These are phyloP conservation scores for Yarrowia sp. DNA, from an alignment of 805 yeast genomes.

Conservation along the genomic window DNA sequence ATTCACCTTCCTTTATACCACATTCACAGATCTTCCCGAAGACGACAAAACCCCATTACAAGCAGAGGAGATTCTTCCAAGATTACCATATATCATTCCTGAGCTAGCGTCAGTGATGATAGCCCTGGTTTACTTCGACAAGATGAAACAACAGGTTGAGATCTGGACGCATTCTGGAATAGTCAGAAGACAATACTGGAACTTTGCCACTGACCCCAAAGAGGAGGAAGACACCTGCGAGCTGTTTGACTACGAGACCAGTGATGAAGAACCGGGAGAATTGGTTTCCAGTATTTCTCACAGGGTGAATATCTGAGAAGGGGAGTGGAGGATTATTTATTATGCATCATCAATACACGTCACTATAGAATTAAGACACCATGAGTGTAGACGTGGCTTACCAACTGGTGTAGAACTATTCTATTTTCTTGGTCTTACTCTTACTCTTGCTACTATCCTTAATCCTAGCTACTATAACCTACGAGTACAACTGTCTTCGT, in stretches of 20 bases:
- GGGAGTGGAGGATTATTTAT: too few species aligned
- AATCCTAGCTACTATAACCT: too few species aligned
- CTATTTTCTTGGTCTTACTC: too few species aligned
- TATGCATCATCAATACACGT: neutral
- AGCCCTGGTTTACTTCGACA: conserved; percentile 5
- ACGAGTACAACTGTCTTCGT: too few species aligned
- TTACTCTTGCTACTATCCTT: too few species aligned
- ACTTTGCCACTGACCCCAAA: neutral
- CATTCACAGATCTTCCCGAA: conserved; percentile 1
- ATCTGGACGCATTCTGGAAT: conserved; percentile 16
- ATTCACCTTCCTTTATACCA: conserved; percentile 14
- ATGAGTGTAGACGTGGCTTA: too few species aligned
- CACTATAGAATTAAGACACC: too few species aligned
- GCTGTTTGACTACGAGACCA: conserved; percentile 19
- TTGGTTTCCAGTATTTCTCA: neutral
- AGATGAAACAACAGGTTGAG: conserved; percentile 28
- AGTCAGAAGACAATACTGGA: neutral
- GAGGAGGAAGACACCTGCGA: conserved; percentile 18
- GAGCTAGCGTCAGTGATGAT: conserved; percentile 14
- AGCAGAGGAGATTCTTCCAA: neutral
- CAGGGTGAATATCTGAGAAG: too few species aligned
- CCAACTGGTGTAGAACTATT: too few species aligned
- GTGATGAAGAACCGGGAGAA: conserved; percentile 3
- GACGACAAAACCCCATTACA: conserved; percentile 13
- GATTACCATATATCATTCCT: conserved; percentile 9